Evolutionary conservation across 306 rosid genomes (phyloP).

Genomic region (Gastrolobium bilobum): DNA sequence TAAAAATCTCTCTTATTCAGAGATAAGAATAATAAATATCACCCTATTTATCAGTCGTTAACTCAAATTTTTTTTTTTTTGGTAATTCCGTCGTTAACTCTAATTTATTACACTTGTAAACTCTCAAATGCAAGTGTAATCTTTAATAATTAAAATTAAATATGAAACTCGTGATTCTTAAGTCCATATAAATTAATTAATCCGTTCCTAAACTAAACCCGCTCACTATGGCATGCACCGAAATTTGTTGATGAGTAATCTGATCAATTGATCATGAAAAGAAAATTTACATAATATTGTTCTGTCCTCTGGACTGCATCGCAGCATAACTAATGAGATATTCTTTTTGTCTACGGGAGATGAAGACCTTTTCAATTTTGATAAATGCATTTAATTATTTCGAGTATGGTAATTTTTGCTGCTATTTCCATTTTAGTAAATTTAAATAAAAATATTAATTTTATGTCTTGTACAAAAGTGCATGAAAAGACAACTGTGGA

Average conservation of each 20-base stretch:
- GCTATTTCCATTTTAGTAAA: slow-evolving; percentile 2
- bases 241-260: neutral
- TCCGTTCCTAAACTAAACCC: too few species aligned
- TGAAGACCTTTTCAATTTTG: neutral
- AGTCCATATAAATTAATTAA: too few species aligned
- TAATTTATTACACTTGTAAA: too few species aligned
- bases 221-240: too few species aligned
- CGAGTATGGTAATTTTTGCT: neutral
- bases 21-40: too few species aligned
- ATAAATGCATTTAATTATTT: slow-evolving; percentile 18
- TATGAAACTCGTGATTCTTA: too few species aligned
- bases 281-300: neutral
- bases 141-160: too few species aligned
- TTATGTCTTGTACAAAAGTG: neutral
- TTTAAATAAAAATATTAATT: neutral
- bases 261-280: slow-evolving; percentile 1
- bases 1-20: too few species aligned
- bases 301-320: slow-evolving; percentile 16
- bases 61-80: too few species aligned
- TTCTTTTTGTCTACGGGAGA: slow-evolving; percentile 32
- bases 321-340: slow-evolving; percentile 5
- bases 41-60: too few species aligned
- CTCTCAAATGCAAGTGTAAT: too few species aligned
- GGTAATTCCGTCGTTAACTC: too few species aligned
- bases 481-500: neutral